These are phyloP conservation scores for Lentinus polychrous DNA, from an alignment of 1,284 basidiomycete species.

Conservation along the genomic window DNA sequence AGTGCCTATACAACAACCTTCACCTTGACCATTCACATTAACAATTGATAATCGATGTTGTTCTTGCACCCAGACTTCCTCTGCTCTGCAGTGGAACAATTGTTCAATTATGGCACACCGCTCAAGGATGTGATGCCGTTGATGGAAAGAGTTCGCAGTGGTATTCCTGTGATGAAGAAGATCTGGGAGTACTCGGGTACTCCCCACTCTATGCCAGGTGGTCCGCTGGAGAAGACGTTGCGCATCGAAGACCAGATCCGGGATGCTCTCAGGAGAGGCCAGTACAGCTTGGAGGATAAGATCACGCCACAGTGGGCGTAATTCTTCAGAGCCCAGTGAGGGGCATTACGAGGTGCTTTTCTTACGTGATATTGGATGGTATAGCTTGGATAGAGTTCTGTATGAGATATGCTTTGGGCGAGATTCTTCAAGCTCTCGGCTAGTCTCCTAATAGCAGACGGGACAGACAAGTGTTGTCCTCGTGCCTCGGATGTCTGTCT, in stretches of 20 bases:
- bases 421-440: no score
- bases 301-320: neutral
- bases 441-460: no score
- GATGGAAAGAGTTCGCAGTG: neutral
- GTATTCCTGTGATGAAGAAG: neutral
- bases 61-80: neutral
- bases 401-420: no score
- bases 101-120: neutral
- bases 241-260: neutral
- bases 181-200: conserved; percentile 1
- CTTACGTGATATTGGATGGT: no score
- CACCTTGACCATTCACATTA: no score
- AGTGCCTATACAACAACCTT: neutral
- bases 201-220: neutral
- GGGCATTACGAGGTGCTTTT: no score
- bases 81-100: neutral
- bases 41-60: no score
- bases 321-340: no score
- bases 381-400: no score
- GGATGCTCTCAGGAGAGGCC: neutral
- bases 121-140: neutral
- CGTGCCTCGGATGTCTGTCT: no score
- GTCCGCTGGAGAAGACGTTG: neutral
- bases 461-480: no score
- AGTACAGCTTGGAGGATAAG: neutral